Base-by-base conservation (phyloP, 768 basidiomycete genomes). In the Lactifluus pinguis region DNA sequence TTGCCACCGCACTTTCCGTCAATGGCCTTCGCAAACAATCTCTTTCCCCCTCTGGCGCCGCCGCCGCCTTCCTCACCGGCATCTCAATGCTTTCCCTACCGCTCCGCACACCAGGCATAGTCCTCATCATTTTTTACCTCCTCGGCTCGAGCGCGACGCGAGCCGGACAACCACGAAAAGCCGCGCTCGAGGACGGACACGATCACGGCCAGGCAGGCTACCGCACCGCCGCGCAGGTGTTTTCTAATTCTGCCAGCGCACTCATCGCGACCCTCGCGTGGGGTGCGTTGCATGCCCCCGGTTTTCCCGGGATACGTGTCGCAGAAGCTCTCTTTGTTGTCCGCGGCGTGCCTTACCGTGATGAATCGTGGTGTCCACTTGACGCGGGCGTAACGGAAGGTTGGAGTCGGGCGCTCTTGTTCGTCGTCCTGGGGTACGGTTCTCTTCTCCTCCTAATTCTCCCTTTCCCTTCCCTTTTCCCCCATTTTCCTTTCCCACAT, bases 61-160 rank as follows among this genome's bases (percentile, higher is more conserved):
- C 81, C 6, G 83, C 89, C 0, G 94, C 92, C 4, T 85, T 88
- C 67, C 57, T 83, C 4, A 83, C 92, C 8, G 94, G 93, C 4
- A 85, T 87, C 69, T 66, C 80, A 6, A 83, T 85, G 70, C 77
- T 98, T 72, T 78, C 84, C 15, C 83, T 83, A n/a, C 84, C 80
- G 9, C 76, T 85, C 41, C 77, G 79, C 47, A 79, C 81, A 0
- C 86, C 90, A 68, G 88, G 86, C 15, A 71, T 80, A 11, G 75
- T 83, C 1, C 75, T 94, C 59, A 78, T 92, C 59, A 81, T 80
- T 0, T 89, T 95, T 71, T 95, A 97, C 71, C 74, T 94, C 34
- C 68, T 83, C 0, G 94, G 86, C 4, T 89, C 88, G 62, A 80
- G 82, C 50, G 93, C 93, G 0, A 97, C 95, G 3, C 94, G 92